Evolutionary conservation across 176 grass and related monocot genomes (phyloP).

Genomic region (Chrysopogon serrulatus): DNA sequence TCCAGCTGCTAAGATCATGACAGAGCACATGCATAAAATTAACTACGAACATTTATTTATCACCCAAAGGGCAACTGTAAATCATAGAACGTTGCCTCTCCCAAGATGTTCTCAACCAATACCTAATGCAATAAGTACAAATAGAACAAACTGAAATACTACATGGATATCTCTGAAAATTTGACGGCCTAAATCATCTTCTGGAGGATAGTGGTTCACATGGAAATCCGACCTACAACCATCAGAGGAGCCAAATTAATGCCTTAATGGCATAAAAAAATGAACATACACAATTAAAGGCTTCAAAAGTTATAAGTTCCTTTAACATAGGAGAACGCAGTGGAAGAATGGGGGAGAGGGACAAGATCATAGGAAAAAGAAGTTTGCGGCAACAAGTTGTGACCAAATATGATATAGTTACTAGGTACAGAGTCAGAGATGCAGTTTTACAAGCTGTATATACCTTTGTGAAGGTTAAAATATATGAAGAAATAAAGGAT

Average conservation of each 20-base stretch:
- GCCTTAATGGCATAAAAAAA: background rate
- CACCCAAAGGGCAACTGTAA: background rate
- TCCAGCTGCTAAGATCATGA: no score
- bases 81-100: background rate
- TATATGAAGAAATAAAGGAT: no score
- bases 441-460: background rate
- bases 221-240: background rate
- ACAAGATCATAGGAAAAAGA: background rate
- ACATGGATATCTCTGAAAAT: background rate
- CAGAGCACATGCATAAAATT: no score
- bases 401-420: background rate
- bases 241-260: background rate
- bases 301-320: background rate
- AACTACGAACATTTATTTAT: background rate
- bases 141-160: slow-evolving; percentile 8
- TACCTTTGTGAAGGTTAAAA: background rate
- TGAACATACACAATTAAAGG: background rate
- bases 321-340: background rate
- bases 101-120: background rate
- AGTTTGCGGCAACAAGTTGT: background rate
- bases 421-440: background rate
- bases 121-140: background rate
- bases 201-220: background rate
- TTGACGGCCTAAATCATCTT: background rate
- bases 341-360: background rate